Evolutionary conservation across 768 basidiomycete species (phyloP), one percentile per base, ranked within the genome.

Genomic region (Roridomyces roridus): DNA sequence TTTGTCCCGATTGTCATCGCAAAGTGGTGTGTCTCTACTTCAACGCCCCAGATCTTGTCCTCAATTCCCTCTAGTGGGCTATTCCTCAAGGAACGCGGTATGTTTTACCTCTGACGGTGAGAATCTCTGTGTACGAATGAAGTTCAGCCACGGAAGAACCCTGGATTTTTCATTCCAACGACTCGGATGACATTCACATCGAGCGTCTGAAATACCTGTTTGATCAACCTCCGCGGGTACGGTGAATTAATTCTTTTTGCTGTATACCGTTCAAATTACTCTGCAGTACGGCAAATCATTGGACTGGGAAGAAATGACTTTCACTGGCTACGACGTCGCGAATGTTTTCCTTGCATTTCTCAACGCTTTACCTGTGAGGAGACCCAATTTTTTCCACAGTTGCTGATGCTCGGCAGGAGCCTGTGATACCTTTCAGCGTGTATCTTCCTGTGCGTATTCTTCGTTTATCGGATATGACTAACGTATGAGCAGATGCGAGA

Each of bases 1-100:
- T 91, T 91, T 69, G 92, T 99, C 44, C 96, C 96, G 8, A 93
- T 98, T 37, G 95, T 98, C 49, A 96, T 99, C 37, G 96, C 96
- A 42, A 98, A 97, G 75, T 98, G 94, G 93, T 94, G 65, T 66
- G 88, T 62, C 45, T 29, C 18, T 50, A n/a, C 21, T 35, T 24
- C 26, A 4, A 28, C 31, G 35, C 11, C 48, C 12, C 35, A 39
- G 3, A 37, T 46, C 14, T 14, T 31, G 29, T 31, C 6, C 29
- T 6, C 7, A 31, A 31, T 12, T 12, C 21, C 9, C 6, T 24
- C 9, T 60, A 96, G 94, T 68, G 96, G 96, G 5, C 75, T 96
- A 41, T 91, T 94, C 77, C 85, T 99, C 55, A 99, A 99, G 71
- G 94, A 96, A 74, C 91, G 91, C 62, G 93, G 93, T 94, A 55